Percentiles rank a stretch among this genome's conserved stretches.
Evolutionary conservation across 78 protist species (phyloP).

Genomic region (Protostelium mycophagum): DNA sequence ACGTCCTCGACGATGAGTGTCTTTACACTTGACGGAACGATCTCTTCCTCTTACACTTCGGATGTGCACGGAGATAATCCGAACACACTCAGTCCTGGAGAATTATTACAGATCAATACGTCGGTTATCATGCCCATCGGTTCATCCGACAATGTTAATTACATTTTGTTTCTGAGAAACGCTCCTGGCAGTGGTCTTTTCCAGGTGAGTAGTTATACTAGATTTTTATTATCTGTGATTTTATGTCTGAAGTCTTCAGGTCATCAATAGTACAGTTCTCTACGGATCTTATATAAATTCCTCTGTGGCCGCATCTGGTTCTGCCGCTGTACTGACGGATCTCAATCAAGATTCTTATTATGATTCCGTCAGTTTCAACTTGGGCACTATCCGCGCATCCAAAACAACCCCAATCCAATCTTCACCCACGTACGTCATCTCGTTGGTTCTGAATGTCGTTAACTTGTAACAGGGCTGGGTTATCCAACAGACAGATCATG

Average conservation of each 20-base stretch:
- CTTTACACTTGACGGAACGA: not conserved
- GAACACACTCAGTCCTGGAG: not conserved
- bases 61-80: not conserved
- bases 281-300: not conserved
- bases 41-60: not conserved
- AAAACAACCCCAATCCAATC: too few relatives aligned
- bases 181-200: not conserved
- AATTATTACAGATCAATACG: not conserved
- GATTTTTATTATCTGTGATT: too few relatives aligned
- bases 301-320: not conserved
- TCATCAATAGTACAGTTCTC: not conserved
- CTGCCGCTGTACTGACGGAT: not conserved
- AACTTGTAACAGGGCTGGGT: too few relatives aligned
- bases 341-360: too few relatives aligned
- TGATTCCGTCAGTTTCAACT: not conserved
- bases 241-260: too few relatives aligned
- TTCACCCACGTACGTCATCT: too few relatives aligned
- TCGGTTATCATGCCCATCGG: not conserved
- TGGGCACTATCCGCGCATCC: not conserved
- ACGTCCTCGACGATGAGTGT: not conserved
- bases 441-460: too few relatives aligned
- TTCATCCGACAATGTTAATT: not conserved
- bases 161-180: not conserved
- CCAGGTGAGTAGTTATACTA: too few relatives aligned
- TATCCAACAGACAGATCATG: not conserved